Conservation (phyloP, 2,329 filamentous ascomycete species). For the Epichloe sylvatica region DNA sequence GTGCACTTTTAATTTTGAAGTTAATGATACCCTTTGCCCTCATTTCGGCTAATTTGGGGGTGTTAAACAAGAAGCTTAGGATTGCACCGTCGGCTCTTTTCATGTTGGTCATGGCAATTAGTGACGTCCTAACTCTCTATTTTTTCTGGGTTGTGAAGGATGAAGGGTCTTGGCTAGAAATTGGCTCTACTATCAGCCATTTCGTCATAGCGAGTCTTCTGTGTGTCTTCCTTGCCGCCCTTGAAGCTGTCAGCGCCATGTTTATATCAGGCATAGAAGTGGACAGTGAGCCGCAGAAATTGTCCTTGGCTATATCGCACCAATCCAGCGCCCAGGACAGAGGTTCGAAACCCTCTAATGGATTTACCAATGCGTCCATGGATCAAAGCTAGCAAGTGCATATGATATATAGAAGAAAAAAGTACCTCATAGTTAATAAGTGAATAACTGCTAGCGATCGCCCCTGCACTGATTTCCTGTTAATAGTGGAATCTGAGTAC, state of each 20-base stretch:
- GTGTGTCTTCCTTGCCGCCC: conserved; percentile 75
- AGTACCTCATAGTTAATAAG: too few species aligned
- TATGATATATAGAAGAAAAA: too few species aligned
- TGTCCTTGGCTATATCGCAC: background rate
- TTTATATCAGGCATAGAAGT: conserved; percentile 74
- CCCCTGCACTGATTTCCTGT: too few species aligned
- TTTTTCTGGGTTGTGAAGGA: conserved; percentile 99
- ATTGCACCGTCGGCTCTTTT: conserved; percentile 82
- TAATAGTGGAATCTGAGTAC: too few species aligned
- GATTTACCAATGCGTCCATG: too few species aligned
- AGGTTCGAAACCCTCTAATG: too few species aligned
- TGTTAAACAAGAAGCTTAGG: conserved; percentile 71
- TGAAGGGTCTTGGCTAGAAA: conserved; percentile 94
- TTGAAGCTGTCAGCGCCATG: conserved; percentile 74
- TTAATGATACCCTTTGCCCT: conserved; percentile 86
- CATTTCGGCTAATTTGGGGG: conserved; percentile 85
- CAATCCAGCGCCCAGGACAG: background rate
- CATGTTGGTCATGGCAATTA: conserved; percentile 85
- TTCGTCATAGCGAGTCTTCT: conserved; percentile 84
- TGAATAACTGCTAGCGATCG: too few species aligned
- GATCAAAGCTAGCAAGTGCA: too few species aligned
- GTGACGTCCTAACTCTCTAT: conserved; percentile 80
- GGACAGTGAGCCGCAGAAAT: conserved; percentile 13
- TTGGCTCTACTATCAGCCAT: conserved; percentile 90
- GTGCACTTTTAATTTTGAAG: conserved; percentile 74